A percentile compares a stretch with the other conserved stretches of the same genome.
phyloP scores from a whole-genome alignment of 176 grass and related monocot species.

The Urochloa ruziziensis region DNA sequence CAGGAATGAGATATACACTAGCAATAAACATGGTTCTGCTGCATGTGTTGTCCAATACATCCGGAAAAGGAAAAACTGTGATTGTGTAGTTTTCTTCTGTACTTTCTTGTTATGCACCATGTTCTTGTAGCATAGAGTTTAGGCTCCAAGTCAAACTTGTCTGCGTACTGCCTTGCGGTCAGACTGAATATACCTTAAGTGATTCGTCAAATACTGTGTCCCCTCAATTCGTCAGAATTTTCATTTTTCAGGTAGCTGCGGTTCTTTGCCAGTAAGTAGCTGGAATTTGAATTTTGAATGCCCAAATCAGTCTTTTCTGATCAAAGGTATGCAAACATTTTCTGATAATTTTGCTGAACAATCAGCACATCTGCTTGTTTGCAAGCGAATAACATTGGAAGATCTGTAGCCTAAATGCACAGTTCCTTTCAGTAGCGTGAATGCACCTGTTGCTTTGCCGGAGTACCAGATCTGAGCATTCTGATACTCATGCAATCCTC shows the following conservation, averaged over 20 bases:
- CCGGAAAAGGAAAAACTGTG: not conserved
- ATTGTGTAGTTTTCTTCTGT: slow-evolving; percentile 24
- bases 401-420: not conserved
- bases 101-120: not conserved
- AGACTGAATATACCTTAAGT: not conserved
- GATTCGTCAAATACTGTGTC: not conserved
- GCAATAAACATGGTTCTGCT: slow-evolving; percentile 74
- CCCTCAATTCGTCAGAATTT: not conserved
- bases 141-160: not conserved
- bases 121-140: not conserved
- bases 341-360: not conserved
- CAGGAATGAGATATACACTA: slow-evolving; percentile 88
- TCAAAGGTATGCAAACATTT: not conserved
- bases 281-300: not conserved
- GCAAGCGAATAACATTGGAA: not conserved
- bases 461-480: not conserved
- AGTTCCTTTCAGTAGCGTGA: not conserved
- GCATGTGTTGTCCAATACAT: slow-evolving; percentile 84
- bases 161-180: not conserved
- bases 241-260: not conserved
- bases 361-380: not conserved
- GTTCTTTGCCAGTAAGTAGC: not conserved
- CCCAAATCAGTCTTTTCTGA: not conserved
- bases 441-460: not conserved
- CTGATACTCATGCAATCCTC: not conserved